Conservation (phyloP, 169 alveolate species). For the Plasmodium vivax region DNA sequence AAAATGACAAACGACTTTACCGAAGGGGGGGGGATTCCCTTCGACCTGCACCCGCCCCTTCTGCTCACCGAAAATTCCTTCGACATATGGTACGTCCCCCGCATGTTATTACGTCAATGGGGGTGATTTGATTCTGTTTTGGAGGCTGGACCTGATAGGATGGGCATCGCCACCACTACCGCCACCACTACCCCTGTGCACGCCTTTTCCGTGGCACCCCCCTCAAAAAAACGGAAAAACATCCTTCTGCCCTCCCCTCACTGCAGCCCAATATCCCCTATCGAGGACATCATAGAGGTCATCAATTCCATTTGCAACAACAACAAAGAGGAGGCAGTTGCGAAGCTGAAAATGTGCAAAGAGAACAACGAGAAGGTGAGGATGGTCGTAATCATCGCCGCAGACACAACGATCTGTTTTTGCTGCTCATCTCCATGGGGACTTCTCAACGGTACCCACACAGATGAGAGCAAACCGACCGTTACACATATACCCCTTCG, state of each 20-base stretch:
- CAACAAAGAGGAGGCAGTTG: conserved; percentile 18
- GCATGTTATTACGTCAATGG: neutral
- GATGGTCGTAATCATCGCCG: neutral
- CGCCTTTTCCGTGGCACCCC: neutral
- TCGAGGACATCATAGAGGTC: conserved; percentile 36
- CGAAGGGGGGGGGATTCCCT: neutral
- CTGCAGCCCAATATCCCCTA: conserved; percentile 35
- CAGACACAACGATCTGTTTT: neutral
- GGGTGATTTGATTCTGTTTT: neutral
- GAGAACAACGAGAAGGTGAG: conserved; percentile 32
- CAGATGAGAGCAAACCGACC: neutral
- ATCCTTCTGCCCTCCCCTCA: neutral
- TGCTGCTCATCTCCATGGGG: neutral
- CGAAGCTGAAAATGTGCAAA: conserved; percentile 25
- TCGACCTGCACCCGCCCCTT: conserved; percentile 41
- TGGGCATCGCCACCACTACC: neutral
- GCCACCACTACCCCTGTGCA: neutral
- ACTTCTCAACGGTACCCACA: neutral
- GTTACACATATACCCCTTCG: neutral
- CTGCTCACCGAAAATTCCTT: conserved; percentile 21
- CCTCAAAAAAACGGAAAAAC: neutral
- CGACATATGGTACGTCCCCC: conserved; percentile 15
- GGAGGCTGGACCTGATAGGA: neutral
- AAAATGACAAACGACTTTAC: neutral
- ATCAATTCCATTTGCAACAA: conserved; percentile 16